A percentile compares a stretch with the other conserved stretches of the same genome.
Conservation (phyloP, 805 yeast species). For the Ogataea pilisensis region DNA sequence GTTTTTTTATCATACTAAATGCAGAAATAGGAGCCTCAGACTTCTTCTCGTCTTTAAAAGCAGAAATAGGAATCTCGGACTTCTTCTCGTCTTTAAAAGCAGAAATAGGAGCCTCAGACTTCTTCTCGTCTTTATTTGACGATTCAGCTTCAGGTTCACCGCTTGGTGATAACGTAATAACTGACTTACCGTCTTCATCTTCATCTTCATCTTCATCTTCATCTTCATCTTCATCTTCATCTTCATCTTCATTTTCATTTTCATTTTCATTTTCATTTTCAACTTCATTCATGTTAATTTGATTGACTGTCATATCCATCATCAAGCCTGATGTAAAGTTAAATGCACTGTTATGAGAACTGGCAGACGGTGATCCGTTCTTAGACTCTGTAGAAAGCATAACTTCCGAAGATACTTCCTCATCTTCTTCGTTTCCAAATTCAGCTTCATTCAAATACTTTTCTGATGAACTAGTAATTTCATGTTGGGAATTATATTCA, state of each 20-base stretch:
- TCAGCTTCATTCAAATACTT: background rate
- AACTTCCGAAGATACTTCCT: background rate
- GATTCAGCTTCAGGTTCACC: background rate
- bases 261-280: background rate
- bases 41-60: no score
- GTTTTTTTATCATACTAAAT: background rate
- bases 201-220: no score
- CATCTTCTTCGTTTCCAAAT: background rate
- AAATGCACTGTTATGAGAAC: background rate
- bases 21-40: background rate
- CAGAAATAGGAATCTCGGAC: no score
- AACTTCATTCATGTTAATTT: background rate
- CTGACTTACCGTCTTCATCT: background rate
- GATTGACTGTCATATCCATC: constrained; percentile 1
- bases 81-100: no score
- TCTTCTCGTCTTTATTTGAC: no score
- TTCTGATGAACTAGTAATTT: background rate
- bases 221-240: no score
- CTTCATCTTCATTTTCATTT: background rate
- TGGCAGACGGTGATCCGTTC: background rate
- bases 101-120: no score
- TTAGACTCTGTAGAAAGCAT: background rate
- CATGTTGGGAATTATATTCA: background rate
- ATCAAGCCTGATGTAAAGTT: background rate
- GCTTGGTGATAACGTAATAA: background rate